Evolutionary conservation across 2,329 filamentous ascomycete genomes (phyloP).

Genomic region (Cladosporium sp.): DNA sequence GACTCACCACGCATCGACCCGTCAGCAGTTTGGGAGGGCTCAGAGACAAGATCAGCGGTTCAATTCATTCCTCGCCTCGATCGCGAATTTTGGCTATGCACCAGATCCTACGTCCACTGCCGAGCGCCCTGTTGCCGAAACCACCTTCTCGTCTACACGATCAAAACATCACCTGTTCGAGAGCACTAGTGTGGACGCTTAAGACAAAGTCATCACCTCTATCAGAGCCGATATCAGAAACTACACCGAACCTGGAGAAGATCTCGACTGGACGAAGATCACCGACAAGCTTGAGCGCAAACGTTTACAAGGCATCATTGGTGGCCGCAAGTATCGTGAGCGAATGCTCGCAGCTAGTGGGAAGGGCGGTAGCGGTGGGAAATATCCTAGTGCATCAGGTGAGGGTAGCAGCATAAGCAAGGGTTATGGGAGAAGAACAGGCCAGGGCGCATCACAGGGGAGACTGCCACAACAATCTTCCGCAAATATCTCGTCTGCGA

Average conservation of each 20-base stretch:
- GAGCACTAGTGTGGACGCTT: slow-evolving; percentile 16
- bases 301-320: slow-evolving; percentile 35
- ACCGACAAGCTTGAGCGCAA: slow-evolving; percentile 34
- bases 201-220: slow-evolving; percentile 27
- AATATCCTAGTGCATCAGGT: slow-evolving; percentile 30
- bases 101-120: too few relatives aligned
- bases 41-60: too few relatives aligned
- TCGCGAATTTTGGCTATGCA: too few relatives aligned
- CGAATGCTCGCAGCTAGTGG: slow-evolving; percentile 32
- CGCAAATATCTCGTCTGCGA: too few relatives aligned
- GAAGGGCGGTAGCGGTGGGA: slow-evolving; percentile 29
- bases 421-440: slow-evolving; percentile 18
- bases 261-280: slow-evolving; percentile 36
- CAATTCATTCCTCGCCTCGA: too few relatives aligned
- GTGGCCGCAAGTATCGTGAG: slow-evolving; percentile 35
- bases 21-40: too few relatives aligned
- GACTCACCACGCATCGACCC: too few relatives aligned
- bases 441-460: too few relatives aligned
- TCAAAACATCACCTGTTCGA: not conserved
- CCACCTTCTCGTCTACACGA: not conserved
- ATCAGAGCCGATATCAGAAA: slow-evolving; percentile 33
- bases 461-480: too few relatives aligned
- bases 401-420: slow-evolving; percentile 26
- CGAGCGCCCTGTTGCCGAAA: too few relatives aligned
- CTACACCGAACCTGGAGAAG: slow-evolving; percentile 35